These are phyloP conservation scores for Tremellales sp. DNA, from an alignment of 1,284 basidiomycete species.

Conservation along the genomic window DNA sequence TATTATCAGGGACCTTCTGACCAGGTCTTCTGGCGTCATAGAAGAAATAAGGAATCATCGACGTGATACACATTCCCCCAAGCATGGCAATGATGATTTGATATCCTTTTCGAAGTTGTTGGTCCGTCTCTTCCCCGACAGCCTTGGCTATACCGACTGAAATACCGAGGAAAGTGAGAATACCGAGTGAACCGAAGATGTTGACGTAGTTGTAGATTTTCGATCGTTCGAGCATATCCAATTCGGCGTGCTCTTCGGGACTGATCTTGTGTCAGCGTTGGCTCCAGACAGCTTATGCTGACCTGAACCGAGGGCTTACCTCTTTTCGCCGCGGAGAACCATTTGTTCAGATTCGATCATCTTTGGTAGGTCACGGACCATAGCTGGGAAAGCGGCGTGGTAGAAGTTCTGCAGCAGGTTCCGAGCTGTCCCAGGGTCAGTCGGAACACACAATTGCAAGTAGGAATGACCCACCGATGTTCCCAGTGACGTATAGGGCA, in stretches of 20 bases:
- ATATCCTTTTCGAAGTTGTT: not conserved
- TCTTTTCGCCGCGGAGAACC: conserved; percentile 12
- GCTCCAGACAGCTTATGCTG: too few species aligned
- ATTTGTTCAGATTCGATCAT: conserved; percentile 19
- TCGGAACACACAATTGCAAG: too few species aligned
- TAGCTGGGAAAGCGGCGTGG: conserved; percentile 20
- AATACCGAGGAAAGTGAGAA: not conserved
- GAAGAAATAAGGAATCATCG: not conserved
- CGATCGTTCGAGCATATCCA: conserved; percentile 19
- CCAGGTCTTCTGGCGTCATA: not conserved
- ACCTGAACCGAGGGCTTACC: conserved; percentile 10
- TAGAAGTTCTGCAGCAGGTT: conserved; percentile 20
- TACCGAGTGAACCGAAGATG: not conserved
- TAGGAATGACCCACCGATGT: conserved; percentile 1
- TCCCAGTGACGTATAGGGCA: conserved; percentile 20
- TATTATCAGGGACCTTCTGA: not conserved
- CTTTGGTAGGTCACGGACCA: conserved; percentile 20
- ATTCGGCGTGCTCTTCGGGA: conserved; percentile 8
- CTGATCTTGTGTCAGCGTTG: not conserved
- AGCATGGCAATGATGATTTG: not conserved
- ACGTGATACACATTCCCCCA: not conserved
- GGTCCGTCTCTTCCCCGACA: not conserved
- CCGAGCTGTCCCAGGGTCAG: not conserved
- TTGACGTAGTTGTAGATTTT: conserved; percentile 2
- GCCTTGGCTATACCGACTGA: not conserved